Evolutionary conservation across 331 rosid species (phyloP).

Genomic region (Rosa hybrid): DNA sequence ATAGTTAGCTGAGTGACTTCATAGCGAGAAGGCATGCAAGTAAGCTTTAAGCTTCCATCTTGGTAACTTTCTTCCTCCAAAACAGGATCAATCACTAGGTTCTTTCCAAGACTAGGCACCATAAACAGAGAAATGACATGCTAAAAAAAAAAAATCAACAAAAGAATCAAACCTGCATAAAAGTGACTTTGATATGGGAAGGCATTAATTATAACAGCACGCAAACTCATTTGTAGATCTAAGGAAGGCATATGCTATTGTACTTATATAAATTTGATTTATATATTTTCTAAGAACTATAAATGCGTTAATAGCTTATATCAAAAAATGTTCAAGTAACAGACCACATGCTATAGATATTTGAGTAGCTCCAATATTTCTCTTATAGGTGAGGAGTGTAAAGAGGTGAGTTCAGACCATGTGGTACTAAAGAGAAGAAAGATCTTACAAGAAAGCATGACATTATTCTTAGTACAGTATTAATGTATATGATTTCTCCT

Average conservation of each 20-base stretch:
- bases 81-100: conserved; percentile 79
- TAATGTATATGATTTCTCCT: too few species aligned
- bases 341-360: too few species aligned
- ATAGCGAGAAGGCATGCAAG: conserved; percentile 90
- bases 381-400: background rate
- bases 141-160: background rate
- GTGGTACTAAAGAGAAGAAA: background rate
- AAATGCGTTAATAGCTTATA: too few species aligned
- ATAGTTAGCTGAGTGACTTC: conserved; percentile 94
- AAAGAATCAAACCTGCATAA: background rate
- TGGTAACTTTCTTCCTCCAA: conserved; percentile 88
- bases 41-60: conserved; percentile 85
- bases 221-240: background rate
- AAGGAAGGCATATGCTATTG: background rate
- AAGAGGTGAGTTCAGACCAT: background rate
- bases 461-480: too few species aligned
- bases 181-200: conserved; percentile 4
- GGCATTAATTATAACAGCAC: too few species aligned
- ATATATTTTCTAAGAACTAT: too few species aligned
- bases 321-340: too few species aligned
- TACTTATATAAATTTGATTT: background rate
- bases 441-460: too few species aligned
- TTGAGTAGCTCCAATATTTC: background rate
- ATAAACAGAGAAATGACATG: conserved; percentile 7
- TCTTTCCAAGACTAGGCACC: conserved; percentile 70